Evolutionary conservation across 768 basidiomycete genomes (phyloP).

Genomic region (Kwoniella sp.): DNA sequence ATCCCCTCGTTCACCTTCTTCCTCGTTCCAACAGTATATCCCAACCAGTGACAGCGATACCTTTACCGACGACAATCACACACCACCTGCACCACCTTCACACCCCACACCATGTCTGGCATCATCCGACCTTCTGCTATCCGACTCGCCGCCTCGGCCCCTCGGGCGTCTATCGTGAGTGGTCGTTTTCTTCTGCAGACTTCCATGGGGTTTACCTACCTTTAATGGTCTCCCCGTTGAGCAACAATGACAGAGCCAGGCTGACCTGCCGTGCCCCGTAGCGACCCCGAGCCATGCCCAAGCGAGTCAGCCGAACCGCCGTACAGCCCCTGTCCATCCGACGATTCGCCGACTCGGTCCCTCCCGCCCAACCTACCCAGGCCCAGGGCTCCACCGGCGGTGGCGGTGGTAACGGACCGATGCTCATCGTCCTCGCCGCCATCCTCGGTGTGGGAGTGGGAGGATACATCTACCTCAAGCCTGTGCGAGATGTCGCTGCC

Average conservation of each 20-base stretch:
- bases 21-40: too few species aligned
- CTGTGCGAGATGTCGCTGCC: slow-evolving; percentile 37
- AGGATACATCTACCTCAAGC: slow-evolving; percentile 43
- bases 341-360: slow-evolving; percentile 13
- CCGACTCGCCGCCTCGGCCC: slow-evolving; percentile 18
- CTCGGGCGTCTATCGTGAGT: slow-evolving; percentile 9
- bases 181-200: not conserved
- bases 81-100: too few species aligned
- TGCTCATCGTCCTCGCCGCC: slow-evolving; percentile 42
- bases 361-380: slow-evolving; percentile 8
- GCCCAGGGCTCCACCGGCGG: not conserved
- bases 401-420: slow-evolving; percentile 20
- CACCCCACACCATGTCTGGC: slow-evolving; percentile 3
- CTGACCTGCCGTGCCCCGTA: too few species aligned
- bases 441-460: slow-evolving; percentile 39
- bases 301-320: slow-evolving; percentile 1
- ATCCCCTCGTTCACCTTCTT: too few species aligned
- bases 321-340: slow-evolving; percentile 4
- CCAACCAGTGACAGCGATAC: too few species aligned
- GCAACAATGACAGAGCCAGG: too few species aligned
- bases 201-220: too few species aligned
- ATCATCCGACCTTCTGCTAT: slow-evolving; percentile 25
- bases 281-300: slow-evolving; percentile 13
- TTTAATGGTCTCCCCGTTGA: too few species aligned
- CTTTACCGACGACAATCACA: too few species aligned